These are phyloP conservation scores for Trypanosoma mega DNA, from an alignment of 208 protist genomes.

Conservation along the genomic window DNA sequence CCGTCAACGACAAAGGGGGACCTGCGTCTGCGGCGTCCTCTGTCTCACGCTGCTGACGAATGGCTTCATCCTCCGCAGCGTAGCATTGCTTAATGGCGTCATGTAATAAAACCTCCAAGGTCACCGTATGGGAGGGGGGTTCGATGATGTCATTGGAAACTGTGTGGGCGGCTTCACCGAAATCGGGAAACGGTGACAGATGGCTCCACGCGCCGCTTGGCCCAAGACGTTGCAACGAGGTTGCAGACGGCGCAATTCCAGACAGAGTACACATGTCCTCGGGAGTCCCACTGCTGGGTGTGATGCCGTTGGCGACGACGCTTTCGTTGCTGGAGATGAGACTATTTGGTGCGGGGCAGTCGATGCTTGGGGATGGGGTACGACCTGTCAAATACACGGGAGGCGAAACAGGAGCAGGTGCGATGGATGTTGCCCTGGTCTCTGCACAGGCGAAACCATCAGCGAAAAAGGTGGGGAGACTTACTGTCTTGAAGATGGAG, in stretches of 20 bases:
- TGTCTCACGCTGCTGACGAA: too few relatives aligned
- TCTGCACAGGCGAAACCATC: constrained; percentile 26
- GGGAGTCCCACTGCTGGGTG: constrained; percentile 5
- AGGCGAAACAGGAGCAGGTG: too few relatives aligned
- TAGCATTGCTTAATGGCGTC: constrained; percentile 24
- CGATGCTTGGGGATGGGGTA: too few relatives aligned
- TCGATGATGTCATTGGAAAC: neutral
- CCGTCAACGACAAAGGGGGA: neutral
- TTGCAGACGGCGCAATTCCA: constrained; percentile 16
- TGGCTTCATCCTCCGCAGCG: constrained; percentile 23
- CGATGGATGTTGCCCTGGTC: too few relatives aligned
- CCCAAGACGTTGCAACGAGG: constrained; percentile 4
- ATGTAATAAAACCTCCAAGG: constrained; percentile 20
- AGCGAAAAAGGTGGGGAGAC: constrained; percentile 18
- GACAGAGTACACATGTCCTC: neutral
- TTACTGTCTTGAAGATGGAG: neutral
- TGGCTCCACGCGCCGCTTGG: neutral
- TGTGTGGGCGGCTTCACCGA: too few relatives aligned
- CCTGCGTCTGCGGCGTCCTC: constrained; percentile 1
- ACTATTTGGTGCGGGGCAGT: too few relatives aligned
- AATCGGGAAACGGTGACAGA: too few relatives aligned
- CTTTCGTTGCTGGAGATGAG: too few relatives aligned
- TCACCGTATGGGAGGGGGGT: neutral
- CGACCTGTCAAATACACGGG: too few relatives aligned
- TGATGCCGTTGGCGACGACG: too few relatives aligned